phyloP scores from a whole-genome alignment of 2,329 filamentous ascomycete species.

The Beauveria scarabaeidicola region DNA sequence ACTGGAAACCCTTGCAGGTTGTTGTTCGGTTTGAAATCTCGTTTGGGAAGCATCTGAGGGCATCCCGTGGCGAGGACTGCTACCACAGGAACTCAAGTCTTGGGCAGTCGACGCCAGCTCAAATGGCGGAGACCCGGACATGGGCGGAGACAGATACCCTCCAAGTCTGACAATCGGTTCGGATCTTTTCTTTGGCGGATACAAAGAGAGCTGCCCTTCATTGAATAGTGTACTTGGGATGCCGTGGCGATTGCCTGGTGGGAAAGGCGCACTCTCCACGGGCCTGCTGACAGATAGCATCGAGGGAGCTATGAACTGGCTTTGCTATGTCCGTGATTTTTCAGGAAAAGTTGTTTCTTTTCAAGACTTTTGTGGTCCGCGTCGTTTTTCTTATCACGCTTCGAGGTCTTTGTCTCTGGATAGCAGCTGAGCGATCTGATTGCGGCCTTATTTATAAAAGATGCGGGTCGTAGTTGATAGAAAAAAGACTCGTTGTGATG shows the following conservation, averaged over 20 bases:
- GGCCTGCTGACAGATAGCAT: conserved; percentile 11
- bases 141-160: conserved; percentile 65
- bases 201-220: conserved; percentile 36
- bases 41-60: conserved; percentile 42
- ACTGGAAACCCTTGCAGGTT: conserved; percentile 11
- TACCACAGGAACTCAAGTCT: conserved; percentile 7
- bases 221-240: conserved; percentile 46
- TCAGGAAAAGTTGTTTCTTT: neutral
- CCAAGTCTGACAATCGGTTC: conserved; percentile 47
- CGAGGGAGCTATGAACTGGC: neutral
- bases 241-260: conserved; percentile 22
- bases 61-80: conserved; percentile 34
- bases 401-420: neutral
- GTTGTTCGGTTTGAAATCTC: conserved; percentile 20
- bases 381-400: neutral
- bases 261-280: conserved; percentile 12
- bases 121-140: conserved; percentile 60
- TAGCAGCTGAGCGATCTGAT: neutral
- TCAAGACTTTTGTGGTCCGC: neutral
- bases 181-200: conserved; percentile 40
- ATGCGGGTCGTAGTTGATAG: neutral
- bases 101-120: conserved; percentile 33
- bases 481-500: neutral
- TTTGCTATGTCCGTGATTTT: neutral
- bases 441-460: neutral